Evolutionary conservation across 2,329 filamentous ascomycete species (phyloP).

Genomic region (Parascedosporium putredinis): DNA sequence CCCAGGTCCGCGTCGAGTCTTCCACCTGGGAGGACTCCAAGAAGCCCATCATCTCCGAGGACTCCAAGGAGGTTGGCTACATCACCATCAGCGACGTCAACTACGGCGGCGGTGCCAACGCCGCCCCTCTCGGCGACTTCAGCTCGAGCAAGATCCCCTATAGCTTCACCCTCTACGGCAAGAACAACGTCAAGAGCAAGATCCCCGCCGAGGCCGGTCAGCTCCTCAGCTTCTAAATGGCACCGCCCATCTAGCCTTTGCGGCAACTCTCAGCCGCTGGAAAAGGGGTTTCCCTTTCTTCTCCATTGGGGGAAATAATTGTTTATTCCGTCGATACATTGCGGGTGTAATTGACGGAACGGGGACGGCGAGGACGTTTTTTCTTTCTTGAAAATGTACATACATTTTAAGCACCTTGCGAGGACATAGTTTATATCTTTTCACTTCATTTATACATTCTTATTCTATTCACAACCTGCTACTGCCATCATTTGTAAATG

Average conservation of each 20-base stretch:
- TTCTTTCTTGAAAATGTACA: neutral
- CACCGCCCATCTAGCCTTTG: no score
- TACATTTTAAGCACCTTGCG: neutral
- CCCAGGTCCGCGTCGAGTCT: constrained; percentile 43
- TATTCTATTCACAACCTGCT: no score
- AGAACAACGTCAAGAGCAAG: constrained; percentile 28
- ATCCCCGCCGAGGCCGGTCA: constrained; percentile 23
- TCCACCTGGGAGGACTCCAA: constrained; percentile 35
- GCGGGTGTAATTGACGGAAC: no score
- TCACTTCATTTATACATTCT: neutral
- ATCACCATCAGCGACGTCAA: constrained; percentile 30
- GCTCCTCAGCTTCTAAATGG: constrained; percentile 25
- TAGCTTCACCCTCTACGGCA: constrained; percentile 33
- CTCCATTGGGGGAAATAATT: no score
- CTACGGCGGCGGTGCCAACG: constrained; percentile 35
- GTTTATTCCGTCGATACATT: no score
- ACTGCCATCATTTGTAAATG: no score
- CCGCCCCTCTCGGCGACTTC: constrained; percentile 26
- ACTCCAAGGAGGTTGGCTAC: constrained; percentile 31
- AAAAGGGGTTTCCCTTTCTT: no score
- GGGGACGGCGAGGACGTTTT: neutral
- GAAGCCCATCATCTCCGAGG: constrained; percentile 28
- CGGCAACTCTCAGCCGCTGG: no score
- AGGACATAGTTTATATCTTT: neutral
- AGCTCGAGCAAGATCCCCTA: constrained; percentile 43